A percentile compares a stretch with the other conserved stretches of the same genome.
Evolutionary conservation across 228 moss, liverwort and hornwort genomes (phyloP).

Genomic region (Sphagnum fallax): DNA sequence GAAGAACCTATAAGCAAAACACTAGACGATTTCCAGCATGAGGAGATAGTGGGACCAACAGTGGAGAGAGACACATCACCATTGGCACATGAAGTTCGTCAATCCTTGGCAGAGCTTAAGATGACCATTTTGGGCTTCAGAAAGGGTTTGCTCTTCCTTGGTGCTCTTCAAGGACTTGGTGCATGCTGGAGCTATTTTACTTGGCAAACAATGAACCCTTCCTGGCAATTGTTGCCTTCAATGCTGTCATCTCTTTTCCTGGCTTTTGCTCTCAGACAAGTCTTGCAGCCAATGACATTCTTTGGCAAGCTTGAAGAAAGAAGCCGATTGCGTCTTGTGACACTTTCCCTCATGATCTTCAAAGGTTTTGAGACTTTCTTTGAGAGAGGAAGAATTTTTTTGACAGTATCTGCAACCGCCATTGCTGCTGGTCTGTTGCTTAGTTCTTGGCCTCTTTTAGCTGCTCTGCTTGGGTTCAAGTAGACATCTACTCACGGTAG

Average conservation of each 20-base stretch:
- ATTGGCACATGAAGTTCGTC: slow-evolving; percentile 60
- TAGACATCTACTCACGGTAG: not conserved
- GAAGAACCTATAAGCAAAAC: slow-evolving; percentile 17
- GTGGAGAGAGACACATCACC: slow-evolving; percentile 78
- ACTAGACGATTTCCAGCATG: slow-evolving; percentile 74
- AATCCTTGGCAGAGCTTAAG: slow-evolving; percentile 36
- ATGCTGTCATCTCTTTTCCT: slow-evolving; percentile 34
- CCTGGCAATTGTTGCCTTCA: slow-evolving; percentile 48
- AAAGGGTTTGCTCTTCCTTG: slow-evolving; percentile 46
- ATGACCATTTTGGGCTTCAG: slow-evolving; percentile 44
- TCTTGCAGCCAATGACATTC: slow-evolving; percentile 51
- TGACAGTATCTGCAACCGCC: slow-evolving; percentile 23
- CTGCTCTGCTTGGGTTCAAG: slow-evolving; percentile 21
- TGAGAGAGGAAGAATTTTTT: slow-evolving; percentile 46
- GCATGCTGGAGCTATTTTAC: slow-evolving; percentile 48
- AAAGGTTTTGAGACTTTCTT: slow-evolving; percentile 64
- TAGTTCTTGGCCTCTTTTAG: slow-evolving; percentile 20
- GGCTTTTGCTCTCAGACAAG: slow-evolving; percentile 49
- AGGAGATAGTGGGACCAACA: slow-evolving; percentile 89
- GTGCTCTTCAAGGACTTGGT: slow-evolving; percentile 45
- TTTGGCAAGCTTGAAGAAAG: slow-evolving; percentile 61
- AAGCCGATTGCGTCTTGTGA: slow-evolving; percentile 64
- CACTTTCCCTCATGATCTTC: slow-evolving; percentile 60
- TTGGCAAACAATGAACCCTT: slow-evolving; percentile 27
- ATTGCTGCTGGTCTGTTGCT: slow-evolving; percentile 21